Base-by-base conservation (phyloP, 495 filamentous ascomycete genomes). In the Hapsidospora chrysogenum region DNA sequence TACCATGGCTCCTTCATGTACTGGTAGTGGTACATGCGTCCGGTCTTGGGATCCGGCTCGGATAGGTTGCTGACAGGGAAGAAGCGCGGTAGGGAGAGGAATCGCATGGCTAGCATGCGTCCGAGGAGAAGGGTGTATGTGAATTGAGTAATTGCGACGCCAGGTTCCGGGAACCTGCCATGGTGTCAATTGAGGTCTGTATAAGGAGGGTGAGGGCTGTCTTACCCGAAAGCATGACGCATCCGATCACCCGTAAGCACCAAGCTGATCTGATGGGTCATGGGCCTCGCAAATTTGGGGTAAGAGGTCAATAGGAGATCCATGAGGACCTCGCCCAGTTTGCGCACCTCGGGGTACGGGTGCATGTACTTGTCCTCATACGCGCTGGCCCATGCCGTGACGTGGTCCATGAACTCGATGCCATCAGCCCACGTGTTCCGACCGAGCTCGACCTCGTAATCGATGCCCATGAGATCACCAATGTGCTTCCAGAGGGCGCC, bases 401-500 rank as follows among this genome's bases (percentile, higher is more conserved):
- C 49, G 33, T 80, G 72, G n/a, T 80, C 70, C 7, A 70, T 52
- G 61, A 72, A 80, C 14, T 79, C 68, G 33, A 76, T 48, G 1
- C 76, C 76, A 51, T 80, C 74, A 1, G 28, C 42, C 54, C 72
- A 80, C 0, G 61, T 61, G 9, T 55, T 31, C 23, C 48, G 40
- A 34, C 47, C 29, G 7, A 57, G 35, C 9, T 40, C 33, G 6
- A 46, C 51, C 13, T 49, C 39, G 41, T 72, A 79, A 5, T 58
- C 53, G 39, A 79, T 70, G 1, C 51, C 66, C 56, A 79, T 61
- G 8, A 60, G 64, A 45, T 80, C 76, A 20, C 76, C 75, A 8
- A 73, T 44, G 30, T 56, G 56, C 49, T 78, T 79, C 71, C 72
- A 78, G 46, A 76, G 76, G 0, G 68, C 72, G 5, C 69, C 76